These are phyloP conservation scores for Bullera alba DNA, from an alignment of 768 basidiomycete genomes.

Conservation along the genomic window DNA sequence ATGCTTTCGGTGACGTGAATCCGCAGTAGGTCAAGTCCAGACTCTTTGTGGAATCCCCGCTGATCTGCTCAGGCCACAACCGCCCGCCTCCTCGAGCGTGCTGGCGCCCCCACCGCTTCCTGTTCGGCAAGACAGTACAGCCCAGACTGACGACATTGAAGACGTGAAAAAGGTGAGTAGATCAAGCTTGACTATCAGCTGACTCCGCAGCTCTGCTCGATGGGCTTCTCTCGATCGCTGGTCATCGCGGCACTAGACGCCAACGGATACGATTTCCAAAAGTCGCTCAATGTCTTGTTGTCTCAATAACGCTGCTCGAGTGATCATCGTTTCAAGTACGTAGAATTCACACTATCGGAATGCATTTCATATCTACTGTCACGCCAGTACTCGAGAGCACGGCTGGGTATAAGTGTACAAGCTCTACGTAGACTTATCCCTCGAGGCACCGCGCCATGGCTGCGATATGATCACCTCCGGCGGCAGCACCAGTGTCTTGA, in stretches of 20 bases:
- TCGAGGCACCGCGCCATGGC: not conserved
- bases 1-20: too few relatives aligned
- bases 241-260: slow-evolving; percentile 78
- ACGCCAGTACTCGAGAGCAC: too few relatives aligned
- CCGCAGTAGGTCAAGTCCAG: too few relatives aligned
- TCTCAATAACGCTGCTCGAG: slow-evolving; percentile 2
- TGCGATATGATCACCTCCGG: not conserved
- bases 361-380: too few relatives aligned
- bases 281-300: slow-evolving; percentile 68
- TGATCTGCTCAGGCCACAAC: too few relatives aligned
- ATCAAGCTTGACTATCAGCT: slow-evolving; percentile 57
- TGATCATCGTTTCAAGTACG: too few relatives aligned
- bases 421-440: too few relatives aligned
- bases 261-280: slow-evolving; percentile 71
- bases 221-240: slow-evolving; percentile 83
- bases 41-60: too few relatives aligned
- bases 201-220: slow-evolving; percentile 70
- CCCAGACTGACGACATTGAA: slow-evolving; percentile 43
- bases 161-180: slow-evolving; percentile 46
- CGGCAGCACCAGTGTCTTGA: not conserved
- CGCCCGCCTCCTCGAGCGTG: slow-evolving; percentile 45
- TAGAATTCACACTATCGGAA: too few relatives aligned
- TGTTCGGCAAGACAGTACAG: slow-evolving; percentile 17
- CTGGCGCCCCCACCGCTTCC: slow-evolving; percentile 16
- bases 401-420: too few relatives aligned